A percentile compares a stretch with the other conserved stretches of the same genome.
Conservation (phyloP, 495 filamentous ascomycete species). For the Zalerion maritima region DNA sequence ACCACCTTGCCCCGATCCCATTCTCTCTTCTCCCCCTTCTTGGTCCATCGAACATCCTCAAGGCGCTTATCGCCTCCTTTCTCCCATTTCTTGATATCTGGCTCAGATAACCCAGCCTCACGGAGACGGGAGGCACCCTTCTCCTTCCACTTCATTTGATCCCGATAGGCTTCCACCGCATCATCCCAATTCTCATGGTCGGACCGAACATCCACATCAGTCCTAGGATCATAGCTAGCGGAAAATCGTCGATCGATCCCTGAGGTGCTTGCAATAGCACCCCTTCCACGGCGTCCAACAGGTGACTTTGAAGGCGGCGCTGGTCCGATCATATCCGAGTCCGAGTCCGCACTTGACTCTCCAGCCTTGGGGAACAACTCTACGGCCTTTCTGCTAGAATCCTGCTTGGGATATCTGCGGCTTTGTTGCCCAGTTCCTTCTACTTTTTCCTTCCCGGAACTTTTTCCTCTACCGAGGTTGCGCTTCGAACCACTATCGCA, state of each 20-base stretch:
- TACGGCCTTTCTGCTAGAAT: background rate
- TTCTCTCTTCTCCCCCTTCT: slow-evolving; percentile 65
- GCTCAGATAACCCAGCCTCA: slow-evolving; percentile 65
- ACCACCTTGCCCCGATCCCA: slow-evolving; percentile 84
- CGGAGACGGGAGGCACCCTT: slow-evolving; percentile 65
- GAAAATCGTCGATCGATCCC: slow-evolving; percentile 74
- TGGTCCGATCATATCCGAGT: slow-evolving; percentile 73
- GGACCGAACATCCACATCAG: slow-evolving; percentile 41
- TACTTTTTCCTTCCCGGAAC: background rate
- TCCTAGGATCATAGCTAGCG: slow-evolving; percentile 57
- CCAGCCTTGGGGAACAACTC: background rate
- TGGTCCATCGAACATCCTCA: slow-evolving; percentile 66
- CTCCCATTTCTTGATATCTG: slow-evolving; percentile 67
- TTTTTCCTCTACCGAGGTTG: slow-evolving; percentile 1
- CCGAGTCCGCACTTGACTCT: slow-evolving; percentile 38
- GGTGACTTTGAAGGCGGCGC: slow-evolving; percentile 39
- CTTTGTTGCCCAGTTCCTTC: slow-evolving; percentile 2
- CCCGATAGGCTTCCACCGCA: slow-evolving; percentile 66
- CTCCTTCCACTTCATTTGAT: slow-evolving; percentile 66
- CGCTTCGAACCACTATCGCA: slow-evolving; percentile 1
- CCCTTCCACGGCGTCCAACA: slow-evolving; percentile 62
- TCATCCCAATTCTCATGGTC: slow-evolving; percentile 64
- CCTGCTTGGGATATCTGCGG: slow-evolving; percentile 2
- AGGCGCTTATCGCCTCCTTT: slow-evolving; percentile 45
- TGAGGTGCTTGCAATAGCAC: slow-evolving; percentile 37